Evolutionary conservation across 192 early-diverging fungal species (phyloP).

Genomic region (Geosiphon pyriformis): DNA sequence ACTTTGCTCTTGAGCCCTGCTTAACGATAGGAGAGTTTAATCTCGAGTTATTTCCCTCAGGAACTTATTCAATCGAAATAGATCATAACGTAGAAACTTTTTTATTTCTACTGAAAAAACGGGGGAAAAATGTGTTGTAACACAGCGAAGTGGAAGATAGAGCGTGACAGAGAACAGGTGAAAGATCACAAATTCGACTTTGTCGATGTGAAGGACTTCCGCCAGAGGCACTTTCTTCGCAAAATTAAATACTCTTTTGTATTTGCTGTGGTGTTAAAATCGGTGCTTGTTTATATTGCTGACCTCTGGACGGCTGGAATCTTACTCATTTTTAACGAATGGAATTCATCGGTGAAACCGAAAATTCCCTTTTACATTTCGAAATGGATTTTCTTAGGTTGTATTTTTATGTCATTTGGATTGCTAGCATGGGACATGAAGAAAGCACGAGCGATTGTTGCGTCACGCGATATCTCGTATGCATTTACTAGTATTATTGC

Average conservation of each 20-base stretch:
- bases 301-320: constrained; percentile 72
- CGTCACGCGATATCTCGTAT: constrained; percentile 66
- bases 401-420: constrained; percentile 61
- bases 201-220: constrained; percentile 75
- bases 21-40: no score
- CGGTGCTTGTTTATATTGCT: constrained; percentile 72
- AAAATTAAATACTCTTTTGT: constrained; percentile 51
- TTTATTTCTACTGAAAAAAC: no score
- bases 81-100: no score
- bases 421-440: constrained; percentile 64
- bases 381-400: constrained; percentile 54
- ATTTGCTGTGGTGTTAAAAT: constrained; percentile 63
- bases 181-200: constrained; percentile 85
- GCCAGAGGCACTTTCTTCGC: constrained; percentile 35
- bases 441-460: constrained; percentile 59
- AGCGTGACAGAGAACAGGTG: constrained; percentile 53
- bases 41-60: no score
- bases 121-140: constrained; percentile 8
- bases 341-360: constrained; percentile 31
- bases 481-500: constrained; percentile 68
- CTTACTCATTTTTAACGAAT: constrained; percentile 43
- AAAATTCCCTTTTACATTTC: constrained; percentile 38
- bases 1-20: no score
- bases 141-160: constrained; percentile 62
- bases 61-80: no score